Percentiles rank a stretch among this genome's conserved stretches.
Evolutionary conservation across 257 asterid species (phyloP).

Genomic region (Phtheirospermum japonicum): DNA sequence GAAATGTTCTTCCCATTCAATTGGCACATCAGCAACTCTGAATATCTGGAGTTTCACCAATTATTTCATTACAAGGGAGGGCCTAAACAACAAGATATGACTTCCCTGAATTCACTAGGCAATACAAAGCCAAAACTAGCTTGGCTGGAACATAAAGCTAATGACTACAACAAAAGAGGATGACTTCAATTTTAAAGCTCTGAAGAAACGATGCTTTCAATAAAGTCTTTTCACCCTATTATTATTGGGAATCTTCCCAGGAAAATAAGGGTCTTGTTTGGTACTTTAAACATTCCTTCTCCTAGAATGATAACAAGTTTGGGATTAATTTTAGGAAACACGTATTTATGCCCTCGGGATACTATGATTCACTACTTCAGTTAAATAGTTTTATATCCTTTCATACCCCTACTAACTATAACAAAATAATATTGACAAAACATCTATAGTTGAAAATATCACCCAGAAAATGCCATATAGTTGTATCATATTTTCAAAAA

Average conservation of each 20-base stretch:
- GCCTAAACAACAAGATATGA: background rate
- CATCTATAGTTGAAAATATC: background rate
- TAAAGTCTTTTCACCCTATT: background rate
- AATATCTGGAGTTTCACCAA: slow-evolving; percentile 48
- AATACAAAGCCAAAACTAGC: slow-evolving; percentile 20
- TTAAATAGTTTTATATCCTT: background rate
- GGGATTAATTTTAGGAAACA: background rate
- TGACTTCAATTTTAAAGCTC: slow-evolving; percentile 10
- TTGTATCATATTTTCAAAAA: background rate
- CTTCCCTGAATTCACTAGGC: slow-evolving; percentile 4
- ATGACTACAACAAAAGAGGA: slow-evolving; percentile 1
- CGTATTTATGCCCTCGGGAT: background rate
- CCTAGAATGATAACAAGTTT: background rate
- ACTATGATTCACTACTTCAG: background rate
- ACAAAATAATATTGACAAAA: background rate
- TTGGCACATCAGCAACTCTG: slow-evolving; percentile 77
- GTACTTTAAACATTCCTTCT: background rate
- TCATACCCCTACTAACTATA: background rate
- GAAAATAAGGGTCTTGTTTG: background rate
- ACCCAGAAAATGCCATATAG: background rate
- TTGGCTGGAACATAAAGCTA: background rate
- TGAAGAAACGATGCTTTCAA: background rate
- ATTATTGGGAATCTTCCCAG: too few relatives aligned
- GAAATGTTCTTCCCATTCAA: slow-evolving; percentile 95
- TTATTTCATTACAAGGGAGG: slow-evolving; percentile 9